These are phyloP conservation scores for Phaseolus lunatus DNA, from an alignment of 306 rosid genomes.

Conservation along the genomic window DNA sequence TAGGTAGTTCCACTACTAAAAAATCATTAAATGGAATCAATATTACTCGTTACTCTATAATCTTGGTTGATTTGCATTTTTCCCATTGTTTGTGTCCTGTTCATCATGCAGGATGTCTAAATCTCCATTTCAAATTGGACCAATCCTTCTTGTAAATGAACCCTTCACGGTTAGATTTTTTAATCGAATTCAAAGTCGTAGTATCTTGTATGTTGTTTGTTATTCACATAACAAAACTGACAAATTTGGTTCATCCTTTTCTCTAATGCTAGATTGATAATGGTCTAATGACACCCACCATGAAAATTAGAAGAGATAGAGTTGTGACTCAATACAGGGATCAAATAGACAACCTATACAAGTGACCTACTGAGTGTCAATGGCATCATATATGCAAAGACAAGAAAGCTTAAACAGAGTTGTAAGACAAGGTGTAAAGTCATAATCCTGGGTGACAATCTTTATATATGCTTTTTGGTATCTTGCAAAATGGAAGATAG, in stretches of 20 bases:
- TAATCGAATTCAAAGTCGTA: background rate
- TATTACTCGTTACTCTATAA: no score
- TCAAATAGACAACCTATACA: slow-evolving; percentile 77
- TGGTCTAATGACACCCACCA: slow-evolving; percentile 89
- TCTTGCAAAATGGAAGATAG: background rate
- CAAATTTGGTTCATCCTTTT: slow-evolving; percentile 34
- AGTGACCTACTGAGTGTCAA: slow-evolving; percentile 38
- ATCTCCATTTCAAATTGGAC: slow-evolving; percentile 86
- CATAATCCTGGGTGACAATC: background rate
- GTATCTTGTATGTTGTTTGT: slow-evolving; percentile 10
- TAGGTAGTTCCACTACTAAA: no score
- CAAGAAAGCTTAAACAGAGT: background rate
- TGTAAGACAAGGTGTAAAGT: background rate
- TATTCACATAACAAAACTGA: slow-evolving; percentile 19
- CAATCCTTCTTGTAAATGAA: slow-evolving; percentile 73
- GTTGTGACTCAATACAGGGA: slow-evolving; percentile 66
- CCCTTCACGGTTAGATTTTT: slow-evolving; percentile 78
- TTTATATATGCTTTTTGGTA: background rate
- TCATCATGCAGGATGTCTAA: slow-evolving; percentile 68
- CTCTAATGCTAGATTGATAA: slow-evolving; percentile 72
- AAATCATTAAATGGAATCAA: no score
- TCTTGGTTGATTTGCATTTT: slow-evolving; percentile 11
- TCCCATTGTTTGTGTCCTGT: background rate
- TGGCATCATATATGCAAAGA: background rate
- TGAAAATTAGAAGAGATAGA: slow-evolving; percentile 85